Conservation (phyloP, 306 rosid species). For the Lathyrus sativus region DNA sequence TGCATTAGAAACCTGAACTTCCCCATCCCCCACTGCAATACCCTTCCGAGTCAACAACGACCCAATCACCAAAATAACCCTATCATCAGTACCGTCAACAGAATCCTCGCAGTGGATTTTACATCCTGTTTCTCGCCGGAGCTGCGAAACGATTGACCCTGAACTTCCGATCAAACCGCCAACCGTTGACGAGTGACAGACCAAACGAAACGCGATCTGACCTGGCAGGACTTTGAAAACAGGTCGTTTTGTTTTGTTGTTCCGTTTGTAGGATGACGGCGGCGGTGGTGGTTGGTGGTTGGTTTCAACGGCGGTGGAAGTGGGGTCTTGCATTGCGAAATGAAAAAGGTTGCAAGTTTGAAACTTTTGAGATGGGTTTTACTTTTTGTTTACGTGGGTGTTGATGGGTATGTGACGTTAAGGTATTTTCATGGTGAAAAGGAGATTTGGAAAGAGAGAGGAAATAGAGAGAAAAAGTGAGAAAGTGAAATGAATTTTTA, state of each 20-base stretch:
- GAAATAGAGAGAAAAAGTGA: background rate
- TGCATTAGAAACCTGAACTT: constrained; percentile 48
- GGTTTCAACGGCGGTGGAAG: constrained; percentile 27
- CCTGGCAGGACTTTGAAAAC: constrained; percentile 45
- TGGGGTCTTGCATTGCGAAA: constrained; percentile 44
- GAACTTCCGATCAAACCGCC: constrained; percentile 58
- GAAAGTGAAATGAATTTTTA: background rate
- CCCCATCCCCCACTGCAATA: constrained; percentile 32
- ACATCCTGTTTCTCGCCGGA: constrained; percentile 56
- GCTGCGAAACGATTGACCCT: constrained; percentile 52
- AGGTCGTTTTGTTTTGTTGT: constrained; percentile 33
- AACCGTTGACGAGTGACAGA: constrained; percentile 46
- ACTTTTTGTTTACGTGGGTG: background rate
- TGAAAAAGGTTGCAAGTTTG: background rate
- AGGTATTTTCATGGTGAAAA: constrained; percentile 18
- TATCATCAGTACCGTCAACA: constrained; percentile 37
- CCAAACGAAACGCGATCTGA: constrained; percentile 53
- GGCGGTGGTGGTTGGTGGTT: constrained; percentile 18
- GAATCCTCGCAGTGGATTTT: constrained; percentile 56
- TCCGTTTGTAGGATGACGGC: constrained; percentile 20
- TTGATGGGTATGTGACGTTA: background rate
- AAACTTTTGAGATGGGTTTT: constrained; percentile 4
- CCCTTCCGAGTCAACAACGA: constrained; percentile 32
- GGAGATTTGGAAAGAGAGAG: background rate
- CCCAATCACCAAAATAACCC: constrained; percentile 54